Conservation (phyloP, 2,329 filamentous ascomycete species). For the Sarocladium oryzae region DNA sequence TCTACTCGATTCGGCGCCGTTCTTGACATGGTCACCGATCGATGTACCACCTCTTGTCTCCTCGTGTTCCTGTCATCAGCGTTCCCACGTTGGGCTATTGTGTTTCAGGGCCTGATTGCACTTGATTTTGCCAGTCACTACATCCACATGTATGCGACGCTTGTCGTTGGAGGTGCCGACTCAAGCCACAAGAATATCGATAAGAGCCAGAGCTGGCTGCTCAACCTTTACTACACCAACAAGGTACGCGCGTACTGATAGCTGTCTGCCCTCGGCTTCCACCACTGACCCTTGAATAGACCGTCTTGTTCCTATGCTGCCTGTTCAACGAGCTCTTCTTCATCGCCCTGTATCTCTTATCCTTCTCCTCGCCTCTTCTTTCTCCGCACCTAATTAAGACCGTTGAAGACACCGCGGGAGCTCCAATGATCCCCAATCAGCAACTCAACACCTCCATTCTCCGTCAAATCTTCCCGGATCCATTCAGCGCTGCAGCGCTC, state of each 20-base stretch:
- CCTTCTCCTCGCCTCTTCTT: slow-evolving; percentile 85
- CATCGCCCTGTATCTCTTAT: slow-evolving; percentile 94
- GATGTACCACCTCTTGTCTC: slow-evolving; percentile 91
- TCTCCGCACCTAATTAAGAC: slow-evolving; percentile 74
- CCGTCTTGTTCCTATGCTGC: slow-evolving; percentile 86
- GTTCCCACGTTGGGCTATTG: slow-evolving; percentile 86
- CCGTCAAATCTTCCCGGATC: slow-evolving; percentile 73
- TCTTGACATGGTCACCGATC: slow-evolving; percentile 97
- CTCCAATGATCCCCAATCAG: slow-evolving; percentile 55
- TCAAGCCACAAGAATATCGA: slow-evolving; percentile 92
- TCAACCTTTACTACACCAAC: slow-evolving; percentile 97
- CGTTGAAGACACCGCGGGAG: slow-evolving; percentile 45
- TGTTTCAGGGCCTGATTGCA: slow-evolving; percentile 91
- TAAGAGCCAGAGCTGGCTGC: slow-evolving; percentile 75
- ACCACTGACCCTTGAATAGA: slow-evolving; percentile 40
- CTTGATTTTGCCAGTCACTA: slow-evolving; percentile 95
- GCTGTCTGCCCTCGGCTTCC: neutral
- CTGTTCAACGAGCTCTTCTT: slow-evolving; percentile 93
- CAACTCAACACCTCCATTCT: slow-evolving; percentile 65
- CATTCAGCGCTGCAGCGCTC: slow-evolving; percentile 86
- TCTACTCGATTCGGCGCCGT: slow-evolving; percentile 94
- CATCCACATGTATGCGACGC: slow-evolving; percentile 97
- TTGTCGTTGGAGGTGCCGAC: slow-evolving; percentile 75
- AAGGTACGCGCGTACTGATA: slow-evolving; percentile 56
- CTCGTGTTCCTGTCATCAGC: slow-evolving; percentile 92